These are phyloP conservation scores for Orbilia brochopaga DNA, from an alignment of 2,329 filamentous ascomycete genomes.

Conservation along the genomic window DNA sequence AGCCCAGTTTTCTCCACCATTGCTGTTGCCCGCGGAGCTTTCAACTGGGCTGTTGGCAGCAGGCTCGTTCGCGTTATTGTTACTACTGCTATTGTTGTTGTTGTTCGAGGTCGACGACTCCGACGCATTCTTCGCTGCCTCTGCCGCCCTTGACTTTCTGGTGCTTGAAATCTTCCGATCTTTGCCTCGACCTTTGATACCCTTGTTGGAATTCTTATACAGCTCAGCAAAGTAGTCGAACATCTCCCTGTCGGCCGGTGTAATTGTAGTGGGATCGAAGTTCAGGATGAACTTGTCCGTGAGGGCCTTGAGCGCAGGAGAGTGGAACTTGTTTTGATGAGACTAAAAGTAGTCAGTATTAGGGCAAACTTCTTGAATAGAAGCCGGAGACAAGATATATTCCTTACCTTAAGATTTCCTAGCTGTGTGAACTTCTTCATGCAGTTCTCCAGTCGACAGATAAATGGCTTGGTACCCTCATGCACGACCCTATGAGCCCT, in stretches of 20 bases:
- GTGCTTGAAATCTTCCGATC: slow-evolving; percentile 68
- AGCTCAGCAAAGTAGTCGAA: slow-evolving; percentile 82
- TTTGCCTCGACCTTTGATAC: slow-evolving; percentile 93
- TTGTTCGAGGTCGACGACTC: slow-evolving; percentile 29
- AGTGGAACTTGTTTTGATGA: slow-evolving; percentile 94
- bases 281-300: slow-evolving; percentile 73
- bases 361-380: slow-evolving; percentile 6
- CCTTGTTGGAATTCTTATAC: slow-evolving; percentile 99
- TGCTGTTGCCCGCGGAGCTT: slow-evolving; percentile 41
- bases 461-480: slow-evolving; percentile 75
- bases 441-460: slow-evolving; percentile 81
- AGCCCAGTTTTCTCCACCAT: slow-evolving; percentile 28
- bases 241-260: slow-evolving; percentile 73
- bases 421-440: slow-evolving; percentile 87
- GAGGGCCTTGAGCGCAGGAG: slow-evolving; percentile 71
- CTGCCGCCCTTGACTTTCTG: slow-evolving; percentile 52
- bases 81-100: slow-evolving; percentile 17
- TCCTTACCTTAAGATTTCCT: slow-evolving; percentile 82
- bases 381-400: slow-evolving; percentile 17
- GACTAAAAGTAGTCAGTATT: slow-evolving; percentile 63
- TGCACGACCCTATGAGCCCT: slow-evolving; percentile 83
- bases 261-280: slow-evolving; percentile 68
- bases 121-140: slow-evolving; percentile 52
- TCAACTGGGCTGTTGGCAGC: slow-evolving; percentile 33
- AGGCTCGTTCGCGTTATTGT: slow-evolving; percentile 3